Base-by-base conservation (phyloP, 2,329 filamentous ascomycete genomes). In the Tolypocladium paradoxum region DNA sequence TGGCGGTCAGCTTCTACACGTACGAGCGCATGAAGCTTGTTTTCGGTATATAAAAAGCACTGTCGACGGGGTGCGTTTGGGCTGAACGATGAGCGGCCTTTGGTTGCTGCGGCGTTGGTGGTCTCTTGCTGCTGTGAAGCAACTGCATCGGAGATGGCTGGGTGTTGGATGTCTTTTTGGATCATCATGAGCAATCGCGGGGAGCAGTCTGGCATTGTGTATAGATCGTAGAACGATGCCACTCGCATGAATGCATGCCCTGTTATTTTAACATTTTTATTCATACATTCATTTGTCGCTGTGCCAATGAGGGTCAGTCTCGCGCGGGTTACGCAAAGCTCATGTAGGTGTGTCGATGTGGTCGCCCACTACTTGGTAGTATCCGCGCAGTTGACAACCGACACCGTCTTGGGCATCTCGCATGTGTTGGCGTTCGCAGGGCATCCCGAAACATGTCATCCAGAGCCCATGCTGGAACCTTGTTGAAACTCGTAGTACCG, bases 1-100 rank as follows among this genome's bases (percentile, higher is more conserved):
- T 74, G 31, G 93, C 93, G 14, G 76, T 81, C 52, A 77, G 76
- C 60, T 85, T 85, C 64, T 85, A 81, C 64, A 82, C 81, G 18
- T 85, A 85, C 61, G 82, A 85, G 68, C 75, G 82, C 55, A 70
- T 78, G 60, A 85, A 85, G 73, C 77, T 72, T 46, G 71, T 76
- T 58, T 71, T 90, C 58, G 83, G 82, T 43, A 88, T 90, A 63
- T 88, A 64, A 61, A 29, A 27, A 11, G 36, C 35, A 20, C n/a
- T 4, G 8, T 20, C 18, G 16, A 36, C 6, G 18, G 18, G 27
- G 18, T 7, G 27, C 43, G 27, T 47, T 20, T 47, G 43, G 29
- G 43, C 43, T 31, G 27, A 27, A 27, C 43, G 11, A 18, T 16
- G 43, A 27, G 27, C 43, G 18, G 18, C 20, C 29, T n/a, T 45